Conservation (phyloP, 2,329 filamentous ascomycete species). For the Trichoderma simmonsii region DNA sequence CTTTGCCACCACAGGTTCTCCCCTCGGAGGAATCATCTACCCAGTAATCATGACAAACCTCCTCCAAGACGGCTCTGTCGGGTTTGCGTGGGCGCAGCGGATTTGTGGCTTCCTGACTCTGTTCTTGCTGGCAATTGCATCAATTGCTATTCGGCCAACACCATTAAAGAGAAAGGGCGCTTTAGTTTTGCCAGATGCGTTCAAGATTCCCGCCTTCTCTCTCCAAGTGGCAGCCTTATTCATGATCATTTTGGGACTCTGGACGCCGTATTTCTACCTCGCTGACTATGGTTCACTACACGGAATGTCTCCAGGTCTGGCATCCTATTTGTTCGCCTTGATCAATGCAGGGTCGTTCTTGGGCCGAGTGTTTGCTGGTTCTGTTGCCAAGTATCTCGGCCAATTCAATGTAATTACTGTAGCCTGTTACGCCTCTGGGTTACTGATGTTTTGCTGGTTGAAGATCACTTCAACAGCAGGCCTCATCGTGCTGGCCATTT, state of each 20-base stretch:
- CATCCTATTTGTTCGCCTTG: background rate
- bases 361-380: slow-evolving; percentile 4
- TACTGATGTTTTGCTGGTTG: slow-evolving; percentile 5
- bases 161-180: background rate
- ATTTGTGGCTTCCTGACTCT: slow-evolving; percentile 5
- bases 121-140: background rate
- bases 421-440: background rate
- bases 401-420: slow-evolving; percentile 2
- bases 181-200: background rate
- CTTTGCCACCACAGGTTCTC: slow-evolving; percentile 6
- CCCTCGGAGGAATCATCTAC: slow-evolving; percentile 4
- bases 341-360: background rate
- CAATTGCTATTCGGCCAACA: background rate
- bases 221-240: slow-evolving; percentile 8
- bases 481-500: background rate
- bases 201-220: background rate
- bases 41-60: slow-evolving; percentile 10
- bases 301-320: background rate
- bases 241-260: slow-evolving; percentile 1
- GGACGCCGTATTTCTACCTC: slow-evolving; percentile 3
- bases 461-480: background rate
- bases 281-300: background rate
- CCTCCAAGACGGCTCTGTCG: background rate
- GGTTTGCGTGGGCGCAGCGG: background rate
- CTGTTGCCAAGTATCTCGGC: background rate